These are phyloP conservation scores for Jasminum sambac DNA, from an alignment of 257 asterid species.

Conservation along the genomic window DNA sequence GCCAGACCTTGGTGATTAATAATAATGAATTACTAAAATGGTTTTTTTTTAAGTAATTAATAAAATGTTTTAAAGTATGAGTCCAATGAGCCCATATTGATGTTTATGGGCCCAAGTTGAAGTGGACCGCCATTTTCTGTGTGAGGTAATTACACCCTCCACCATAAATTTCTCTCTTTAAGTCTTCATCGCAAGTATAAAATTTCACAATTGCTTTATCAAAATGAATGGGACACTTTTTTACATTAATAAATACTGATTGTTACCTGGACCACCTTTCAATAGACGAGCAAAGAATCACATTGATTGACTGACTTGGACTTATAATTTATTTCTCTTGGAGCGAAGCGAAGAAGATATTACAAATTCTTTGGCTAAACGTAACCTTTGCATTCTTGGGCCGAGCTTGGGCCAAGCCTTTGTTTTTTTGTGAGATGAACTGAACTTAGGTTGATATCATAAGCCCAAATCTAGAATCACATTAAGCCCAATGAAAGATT, in stretches of 20 bases:
- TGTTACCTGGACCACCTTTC: not conserved
- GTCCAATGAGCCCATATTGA: not conserved
- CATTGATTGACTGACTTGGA: not conserved
- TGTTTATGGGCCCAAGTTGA: not conserved
- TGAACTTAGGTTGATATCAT: not conserved
- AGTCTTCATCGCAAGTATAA: not conserved
- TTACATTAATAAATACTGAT: not conserved
- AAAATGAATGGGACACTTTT: not conserved
- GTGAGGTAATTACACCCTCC: not conserved
- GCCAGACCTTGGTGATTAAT: no score
- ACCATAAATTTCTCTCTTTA: no score
- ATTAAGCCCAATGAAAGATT: not conserved
- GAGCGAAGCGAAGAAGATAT: not conserved
- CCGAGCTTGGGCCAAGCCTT: not conserved
- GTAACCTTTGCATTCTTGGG: no score
- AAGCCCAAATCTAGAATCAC: not conserved
- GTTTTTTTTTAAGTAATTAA: no score
- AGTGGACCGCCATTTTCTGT: not conserved
- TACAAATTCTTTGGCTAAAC: no score
- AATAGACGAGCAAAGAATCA: not conserved
- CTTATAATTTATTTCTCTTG: not conserved
- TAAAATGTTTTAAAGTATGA: not conserved
- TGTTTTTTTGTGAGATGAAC: not conserved
- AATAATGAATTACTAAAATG: no score
- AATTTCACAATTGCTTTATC: not conserved